Evolutionary conservation across 768 basidiomycete genomes (phyloP), one percentile per base, ranked within the genome.

Genomic region (Guyanaporus albipodus): DNA sequence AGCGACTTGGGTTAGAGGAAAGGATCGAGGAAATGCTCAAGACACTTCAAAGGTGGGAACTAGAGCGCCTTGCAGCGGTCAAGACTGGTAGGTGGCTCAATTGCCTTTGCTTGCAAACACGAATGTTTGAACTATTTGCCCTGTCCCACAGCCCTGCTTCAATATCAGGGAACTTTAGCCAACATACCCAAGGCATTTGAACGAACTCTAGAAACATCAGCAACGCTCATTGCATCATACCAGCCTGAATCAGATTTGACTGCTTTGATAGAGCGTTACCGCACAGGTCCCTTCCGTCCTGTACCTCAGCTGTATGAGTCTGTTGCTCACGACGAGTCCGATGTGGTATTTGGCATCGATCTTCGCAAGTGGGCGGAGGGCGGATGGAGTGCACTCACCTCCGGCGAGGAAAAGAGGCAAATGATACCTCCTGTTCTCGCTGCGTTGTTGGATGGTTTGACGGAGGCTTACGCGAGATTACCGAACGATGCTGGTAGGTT

Each of bases 211-310:
- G 84, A 87, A 55, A 79, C 82, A 27, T 86, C 87, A 2, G 73
- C 77, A 1, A 84, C 87, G 1, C 76, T 92, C 38, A 77, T 94
- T 53, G 79, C 89, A 26, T 79, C 90, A 2, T 96, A 82, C 66
- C 85, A 92, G 50, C 92, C 93, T 3, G 92, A 96, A 52, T 82
- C 82, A 2, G 93, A 93, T 69, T 67, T 94, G 43, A 82, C 72
- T 11, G 91, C 88, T 9, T 77, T 95, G 40, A 92, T 96, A 50
- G 93, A 96, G 64, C 85, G 89, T 10, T 91, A 92, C 63, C 81
- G 94, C 44, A 95, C 92, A 1, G 94, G 94, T 1, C 87, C 93
- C 0, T 98, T 96, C 82, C 76, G 87, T 32, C 94, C 94, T 0
- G 73, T 72, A 29, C 79, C 94, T 0, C 90, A 91, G 44, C 72